Base-by-base conservation (phyloP, 805 yeast species). In the Wickerhamiella slavikovae region DNA sequence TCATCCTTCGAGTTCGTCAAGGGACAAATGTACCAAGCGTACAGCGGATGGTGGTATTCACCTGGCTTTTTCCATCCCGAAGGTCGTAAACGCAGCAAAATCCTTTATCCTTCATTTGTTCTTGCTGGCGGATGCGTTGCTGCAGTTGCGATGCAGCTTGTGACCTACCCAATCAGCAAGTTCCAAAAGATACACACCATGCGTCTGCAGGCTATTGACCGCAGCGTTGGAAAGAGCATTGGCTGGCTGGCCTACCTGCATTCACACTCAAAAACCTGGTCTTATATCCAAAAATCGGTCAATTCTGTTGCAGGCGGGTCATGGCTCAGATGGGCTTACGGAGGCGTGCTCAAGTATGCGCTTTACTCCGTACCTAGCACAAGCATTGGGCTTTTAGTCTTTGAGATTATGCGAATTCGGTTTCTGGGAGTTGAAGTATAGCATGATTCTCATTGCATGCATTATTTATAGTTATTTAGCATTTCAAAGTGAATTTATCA, bases 101-200 rank as follows among this genome's bases (percentile, higher is more conserved):
- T 68, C n/a, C 44, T 78, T 23, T 68, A 66, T 40, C 71, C 83
- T 2, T 48, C 72, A 1, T 77, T 74, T 45, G 66, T 80, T 3
- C 60, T 85, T 17, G 41, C 74, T 5, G 94, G 92, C 0, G 96
- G 96, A 13, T 79, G 89, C 7, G 59, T 75, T 4, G 94, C 95
- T 1, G 85, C 94, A 0, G 56, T 71, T 13, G 58, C 79, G 0
- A 55, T 83, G 14, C 69, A 83, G 36, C 61, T 71, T 3, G 71
- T 83, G 4, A 93, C 80, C 42, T 80, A 73, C 40, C 96, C 96
- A 0, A 57, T 85, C 20, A 57, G 69, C 15, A 78, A 76, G 47
- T 53, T 83, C 22, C 95, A 85, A 42, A 71, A 69, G 38, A 57
- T 83, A 17, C 92, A 83, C 48, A 55, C 76, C 24, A 64, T 80